A percentile compares a stretch with the other conserved stretches of the same genome.
Conservation (phyloP, 2,329 filamentous ascomycete species). For the Ceratocystiopsis brevicomis region DNA sequence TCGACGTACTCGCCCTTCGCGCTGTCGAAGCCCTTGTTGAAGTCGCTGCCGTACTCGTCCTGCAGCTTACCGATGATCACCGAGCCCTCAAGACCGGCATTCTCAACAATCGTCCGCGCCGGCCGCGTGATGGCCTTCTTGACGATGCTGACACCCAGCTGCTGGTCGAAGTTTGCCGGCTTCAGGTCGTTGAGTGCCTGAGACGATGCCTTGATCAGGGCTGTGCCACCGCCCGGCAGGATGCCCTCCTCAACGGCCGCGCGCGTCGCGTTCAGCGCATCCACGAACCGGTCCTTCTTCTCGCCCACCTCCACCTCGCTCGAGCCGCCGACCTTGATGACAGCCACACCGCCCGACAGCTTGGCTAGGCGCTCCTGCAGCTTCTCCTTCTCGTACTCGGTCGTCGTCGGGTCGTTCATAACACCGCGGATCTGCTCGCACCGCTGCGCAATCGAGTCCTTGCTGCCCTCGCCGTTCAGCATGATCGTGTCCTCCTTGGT, state of each 20-base stretch:
- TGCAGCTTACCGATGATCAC: constrained; percentile 96
- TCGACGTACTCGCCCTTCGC: constrained; percentile 95
- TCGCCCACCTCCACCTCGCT: constrained; percentile 98
- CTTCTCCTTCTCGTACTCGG: constrained; percentile 99
- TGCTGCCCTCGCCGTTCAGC: constrained; percentile 88
- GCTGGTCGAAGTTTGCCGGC: constrained; percentile 93
- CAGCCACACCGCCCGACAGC: constrained; percentile 94
- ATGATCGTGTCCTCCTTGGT: constrained; percentile 99
- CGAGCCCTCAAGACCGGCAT: constrained; percentile 86
- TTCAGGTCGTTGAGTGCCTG: constrained; percentile 73
- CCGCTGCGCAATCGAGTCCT: constrained; percentile 82
- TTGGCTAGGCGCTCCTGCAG: constrained; percentile 98
- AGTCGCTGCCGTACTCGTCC: constrained; percentile 77
- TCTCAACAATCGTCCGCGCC: constrained; percentile 90
- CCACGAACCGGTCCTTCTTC: constrained; percentile 99
- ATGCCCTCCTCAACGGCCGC: constrained; percentile 98
- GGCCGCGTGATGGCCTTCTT: constrained; percentile 96
- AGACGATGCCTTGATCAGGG: constrained; percentile 87
- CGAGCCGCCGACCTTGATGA: constrained; percentile 96
- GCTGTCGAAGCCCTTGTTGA: constrained; percentile 97
- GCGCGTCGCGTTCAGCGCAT: constrained; percentile 92
- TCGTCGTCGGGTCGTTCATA: constrained; percentile 82
- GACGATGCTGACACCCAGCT: constrained; percentile 92
- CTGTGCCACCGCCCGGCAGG: constrained; percentile 93
- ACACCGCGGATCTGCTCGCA: constrained; percentile 98